Percentiles rank a stretch among this genome's conserved stretches.
Conservation (phyloP, 768 basidiomycete genomes). For the Pluteus cervinus region DNA sequence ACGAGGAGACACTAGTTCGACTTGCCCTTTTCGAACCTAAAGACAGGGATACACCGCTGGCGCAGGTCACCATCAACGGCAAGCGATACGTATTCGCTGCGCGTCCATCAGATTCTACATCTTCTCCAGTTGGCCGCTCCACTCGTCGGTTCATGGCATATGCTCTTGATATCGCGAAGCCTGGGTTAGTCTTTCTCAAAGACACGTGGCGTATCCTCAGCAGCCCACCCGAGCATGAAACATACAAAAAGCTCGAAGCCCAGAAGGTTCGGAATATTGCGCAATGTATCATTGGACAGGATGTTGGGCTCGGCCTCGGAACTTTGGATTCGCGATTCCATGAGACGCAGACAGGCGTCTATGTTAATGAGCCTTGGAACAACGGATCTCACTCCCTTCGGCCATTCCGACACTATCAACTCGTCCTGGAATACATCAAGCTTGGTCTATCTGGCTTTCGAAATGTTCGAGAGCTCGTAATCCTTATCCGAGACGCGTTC, state of each 20-base stretch:
- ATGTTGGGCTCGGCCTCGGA: no score
- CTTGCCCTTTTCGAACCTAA: not conserved
- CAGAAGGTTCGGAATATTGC: conserved; percentile 3
- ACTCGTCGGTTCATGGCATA: conserved; percentile 4
- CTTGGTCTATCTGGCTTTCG: not conserved
- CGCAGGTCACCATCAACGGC: not conserved
- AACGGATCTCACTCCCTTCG: not conserved
- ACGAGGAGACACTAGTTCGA: not conserved
- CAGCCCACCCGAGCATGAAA: conserved; percentile 2
- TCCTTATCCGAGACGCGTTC: conserved; percentile 1
- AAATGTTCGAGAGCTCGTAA: conserved; percentile 1
- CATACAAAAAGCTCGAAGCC: not conserved
- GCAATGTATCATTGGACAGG: no score
- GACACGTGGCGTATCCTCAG: conserved; percentile 5
- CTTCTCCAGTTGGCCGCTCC: conserved; percentile 4
- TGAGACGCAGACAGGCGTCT: not conserved
- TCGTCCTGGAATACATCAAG: conserved; percentile 1
- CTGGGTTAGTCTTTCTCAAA: conserved; percentile 8
- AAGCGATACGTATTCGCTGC: not conserved
- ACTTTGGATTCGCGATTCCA: no score
- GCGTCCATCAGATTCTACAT: conserved; percentile 1
- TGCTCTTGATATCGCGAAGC: not conserved
- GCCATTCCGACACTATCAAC: conserved; percentile 2
- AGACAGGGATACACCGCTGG: not conserved
- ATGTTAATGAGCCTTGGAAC: not conserved